Conservation (phyloP, 306 rosid species). For the Pueraria montana region DNA sequence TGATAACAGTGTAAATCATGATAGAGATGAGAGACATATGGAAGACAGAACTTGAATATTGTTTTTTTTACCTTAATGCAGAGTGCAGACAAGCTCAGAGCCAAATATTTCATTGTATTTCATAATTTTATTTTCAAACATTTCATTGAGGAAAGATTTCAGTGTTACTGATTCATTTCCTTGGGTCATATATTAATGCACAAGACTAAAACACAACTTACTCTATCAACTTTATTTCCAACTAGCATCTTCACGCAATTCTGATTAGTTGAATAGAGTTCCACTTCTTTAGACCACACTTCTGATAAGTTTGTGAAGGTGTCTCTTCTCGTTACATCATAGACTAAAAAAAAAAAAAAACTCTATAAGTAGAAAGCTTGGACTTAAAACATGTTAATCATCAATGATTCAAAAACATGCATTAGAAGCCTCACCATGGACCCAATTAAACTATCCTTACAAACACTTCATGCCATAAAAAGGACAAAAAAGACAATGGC, state of each 20-base stretch:
- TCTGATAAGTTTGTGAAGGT: constrained; percentile 85
- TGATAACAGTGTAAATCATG: not conserved
- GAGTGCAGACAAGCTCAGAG: constrained; percentile 25
- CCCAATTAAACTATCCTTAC: not conserved
- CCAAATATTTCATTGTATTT: not conserved
- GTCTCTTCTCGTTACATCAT: constrained; percentile 93
- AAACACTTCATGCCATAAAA: not conserved
- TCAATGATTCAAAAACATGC: not conserved
- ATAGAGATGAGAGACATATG: not conserved
- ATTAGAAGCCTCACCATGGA: not conserved
- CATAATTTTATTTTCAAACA: constrained; percentile 32
- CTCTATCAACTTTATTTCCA: constrained; percentile 95
- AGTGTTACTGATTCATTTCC: constrained; percentile 25
- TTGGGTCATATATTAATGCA: constrained; percentile 22
- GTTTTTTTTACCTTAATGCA: constrained; percentile 21
- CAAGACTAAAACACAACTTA: constrained; percentile 55
- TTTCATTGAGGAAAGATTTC: constrained; percentile 23
- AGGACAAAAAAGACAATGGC: not conserved
- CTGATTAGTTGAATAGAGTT: constrained; percentile 84
- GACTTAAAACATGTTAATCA: constrained; percentile 7
- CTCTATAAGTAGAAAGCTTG: not conserved
- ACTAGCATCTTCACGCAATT: constrained; percentile 91
- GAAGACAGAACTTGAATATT: constrained; percentile 7
- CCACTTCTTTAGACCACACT: constrained; percentile 95
- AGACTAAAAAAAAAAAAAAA: constrained; percentile 59